phyloP scores from a whole-genome alignment of 202 grass and related monocot genomes.

The Cymbopogon flexuosus region DNA sequence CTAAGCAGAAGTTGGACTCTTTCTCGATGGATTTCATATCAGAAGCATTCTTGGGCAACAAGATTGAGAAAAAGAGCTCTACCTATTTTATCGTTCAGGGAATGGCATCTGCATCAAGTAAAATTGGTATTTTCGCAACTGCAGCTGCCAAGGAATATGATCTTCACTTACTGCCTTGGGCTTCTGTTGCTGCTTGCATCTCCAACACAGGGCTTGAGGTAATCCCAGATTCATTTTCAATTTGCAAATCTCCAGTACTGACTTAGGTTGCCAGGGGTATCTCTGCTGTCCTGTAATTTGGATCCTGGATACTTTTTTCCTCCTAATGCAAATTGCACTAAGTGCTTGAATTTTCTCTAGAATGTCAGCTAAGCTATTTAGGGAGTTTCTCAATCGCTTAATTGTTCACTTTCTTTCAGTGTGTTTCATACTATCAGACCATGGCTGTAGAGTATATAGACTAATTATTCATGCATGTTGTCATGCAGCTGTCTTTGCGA shows the following conservation, averaged over 20 bases:
- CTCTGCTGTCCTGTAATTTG: not conserved
- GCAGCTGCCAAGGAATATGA: constrained; percentile 81
- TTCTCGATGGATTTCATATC: constrained; percentile 71
- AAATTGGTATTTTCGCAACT: constrained; percentile 76
- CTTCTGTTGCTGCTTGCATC: constrained; percentile 92
- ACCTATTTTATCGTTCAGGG: constrained; percentile 78
- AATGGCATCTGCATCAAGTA: constrained; percentile 76
- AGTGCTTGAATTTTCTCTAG: not conserved
- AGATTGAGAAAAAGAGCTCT: constrained; percentile 59
- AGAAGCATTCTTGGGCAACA: constrained; percentile 48
- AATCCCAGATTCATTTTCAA: constrained; percentile 15
- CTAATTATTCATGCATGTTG: constrained; percentile 7
- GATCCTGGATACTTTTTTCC: not conserved
- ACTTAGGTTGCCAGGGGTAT: not conserved
- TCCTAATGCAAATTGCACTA: not conserved
- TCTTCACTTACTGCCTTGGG: constrained; percentile 83
- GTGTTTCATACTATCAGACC: not conserved
- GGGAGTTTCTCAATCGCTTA: not conserved
- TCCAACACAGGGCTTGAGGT: constrained; percentile 57
- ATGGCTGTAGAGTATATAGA: not conserved
- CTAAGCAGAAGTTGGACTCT: constrained; percentile 54
- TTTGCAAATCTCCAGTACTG: not conserved
- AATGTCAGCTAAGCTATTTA: not conserved
- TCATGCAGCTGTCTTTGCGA: not conserved
- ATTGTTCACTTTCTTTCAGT: not conserved